These are phyloP conservation scores for Syzygium syzygioides DNA, from an alignment of 441 rosid genomes.

Conservation along the genomic window DNA sequence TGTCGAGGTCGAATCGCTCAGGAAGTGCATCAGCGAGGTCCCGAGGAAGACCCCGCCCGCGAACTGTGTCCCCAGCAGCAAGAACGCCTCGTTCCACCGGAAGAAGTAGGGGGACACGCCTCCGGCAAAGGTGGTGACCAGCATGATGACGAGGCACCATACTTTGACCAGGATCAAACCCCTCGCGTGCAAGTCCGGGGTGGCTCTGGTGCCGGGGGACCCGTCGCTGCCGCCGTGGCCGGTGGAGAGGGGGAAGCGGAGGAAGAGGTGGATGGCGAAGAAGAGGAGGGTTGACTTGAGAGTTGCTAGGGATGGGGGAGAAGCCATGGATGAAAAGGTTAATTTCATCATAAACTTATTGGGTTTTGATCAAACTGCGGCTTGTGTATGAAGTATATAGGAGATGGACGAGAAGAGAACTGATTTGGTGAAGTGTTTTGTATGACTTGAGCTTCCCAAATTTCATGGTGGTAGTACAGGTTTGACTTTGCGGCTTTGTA, in stretches of 20 bases:
- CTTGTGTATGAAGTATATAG: neutral
- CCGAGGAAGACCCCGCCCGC: constrained; percentile 68
- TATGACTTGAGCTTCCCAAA: neutral
- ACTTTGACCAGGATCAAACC: constrained; percentile 46
- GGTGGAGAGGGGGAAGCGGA: constrained; percentile 25
- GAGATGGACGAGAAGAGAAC: neutral
- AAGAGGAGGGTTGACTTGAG: constrained; percentile 42
- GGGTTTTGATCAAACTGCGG: neutral
- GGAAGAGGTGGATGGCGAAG: constrained; percentile 26
- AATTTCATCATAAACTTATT: neutral
- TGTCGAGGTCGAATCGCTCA: constrained; percentile 53
- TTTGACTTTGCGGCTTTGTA: constrained; percentile 27
- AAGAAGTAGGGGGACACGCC: constrained; percentile 66
- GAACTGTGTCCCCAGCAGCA: constrained; percentile 64
- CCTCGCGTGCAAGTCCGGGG: constrained; percentile 15
- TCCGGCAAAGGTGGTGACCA: constrained; percentile 48
- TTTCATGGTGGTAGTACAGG: constrained; percentile 23
- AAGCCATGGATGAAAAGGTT: constrained; percentile 10
- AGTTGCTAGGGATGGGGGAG: constrained; percentile 6
- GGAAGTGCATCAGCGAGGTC: constrained; percentile 57
- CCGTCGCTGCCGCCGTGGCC: constrained; percentile 40
- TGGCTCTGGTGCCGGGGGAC: neutral
- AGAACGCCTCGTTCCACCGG: constrained; percentile 58
- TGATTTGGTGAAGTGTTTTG: neutral
- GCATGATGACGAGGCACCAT: constrained; percentile 55